Percentiles rank a stretch among this genome's conserved stretches.
Conservation (phyloP, 495 filamentous ascomycete genomes). For the Penicillium crystallinum region DNA sequence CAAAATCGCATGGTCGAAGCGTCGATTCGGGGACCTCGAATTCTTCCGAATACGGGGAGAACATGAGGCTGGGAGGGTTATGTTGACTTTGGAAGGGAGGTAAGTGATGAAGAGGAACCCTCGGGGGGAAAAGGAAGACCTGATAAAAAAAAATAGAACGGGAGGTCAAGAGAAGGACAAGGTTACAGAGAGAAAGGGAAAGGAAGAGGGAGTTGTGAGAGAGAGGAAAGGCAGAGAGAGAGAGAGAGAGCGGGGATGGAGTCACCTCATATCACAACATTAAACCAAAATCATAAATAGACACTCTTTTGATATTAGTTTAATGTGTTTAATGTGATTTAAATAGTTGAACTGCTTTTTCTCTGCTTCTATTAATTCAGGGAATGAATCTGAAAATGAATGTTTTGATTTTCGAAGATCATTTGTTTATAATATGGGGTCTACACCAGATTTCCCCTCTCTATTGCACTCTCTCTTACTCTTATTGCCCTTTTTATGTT, state of each 20-base stretch:
- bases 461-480: neutral
- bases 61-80: constrained; percentile 25
- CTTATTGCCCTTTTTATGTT: neutral
- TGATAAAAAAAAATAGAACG: constrained; percentile 15
- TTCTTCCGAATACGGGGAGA: constrained; percentile 32
- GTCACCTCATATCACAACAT: constrained; percentile 27
- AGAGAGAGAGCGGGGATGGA: constrained; percentile 26
- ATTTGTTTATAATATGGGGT: neutral
- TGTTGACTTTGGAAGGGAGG: constrained; percentile 7
- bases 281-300: constrained; percentile 3
- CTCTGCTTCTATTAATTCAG: too few species aligned
- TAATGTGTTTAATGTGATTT: neutral
- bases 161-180: constrained; percentile 11
- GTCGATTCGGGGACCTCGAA: constrained; percentile 31
- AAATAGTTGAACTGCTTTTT: neutral
- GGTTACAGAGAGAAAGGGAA: constrained; percentile 9
- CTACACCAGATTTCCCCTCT: neutral
- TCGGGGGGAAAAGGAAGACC: neutral
- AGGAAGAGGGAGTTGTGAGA: constrained; percentile 5
- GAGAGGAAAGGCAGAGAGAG: constrained; percentile 5
- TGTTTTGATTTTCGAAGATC: too few species aligned
- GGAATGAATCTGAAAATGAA: too few species aligned
- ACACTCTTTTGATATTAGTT: too few species aligned
- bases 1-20: constrained; percentile 32
- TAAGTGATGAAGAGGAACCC: constrained; percentile 6